Base-by-base conservation (phyloP, 148 eudicot species). In the Polygonum maritimum region DNA sequence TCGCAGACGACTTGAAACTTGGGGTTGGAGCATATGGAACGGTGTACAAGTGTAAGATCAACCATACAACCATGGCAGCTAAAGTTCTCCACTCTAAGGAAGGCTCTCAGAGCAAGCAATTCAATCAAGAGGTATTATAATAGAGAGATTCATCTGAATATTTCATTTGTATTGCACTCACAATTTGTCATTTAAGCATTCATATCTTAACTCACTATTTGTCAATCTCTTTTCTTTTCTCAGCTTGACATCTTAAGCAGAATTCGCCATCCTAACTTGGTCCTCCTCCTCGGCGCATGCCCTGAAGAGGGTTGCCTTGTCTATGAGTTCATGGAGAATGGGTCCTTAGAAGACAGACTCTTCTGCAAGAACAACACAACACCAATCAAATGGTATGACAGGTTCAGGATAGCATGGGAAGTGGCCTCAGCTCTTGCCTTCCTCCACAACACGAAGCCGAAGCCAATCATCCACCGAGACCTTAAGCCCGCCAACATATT, bases 241-340 rank as follows among this genome's bases (percentile, higher is more conserved):
- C 84, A 94, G 98, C 87, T 94, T 67, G 91, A 92, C 26, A 82
- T 88, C 33, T 81, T 90, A 82, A 90, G 97, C 86, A 82, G 77
- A 75, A 89, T 87, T 26, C 89, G 88, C n/a, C 98, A 94, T 82
- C 98, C 96, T 49, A 90, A 94, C 81, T 75, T 92, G 80, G 85
- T 92, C 62, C 88, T 88, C 71, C 92, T 93, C 89, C 72, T 87
- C 90, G 98, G 98, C 4, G 98, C 94, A 7, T 90, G 93, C 73
- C 88, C 89, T 7, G 92, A 89, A 65, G 83, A 78, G 6, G 86
- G 92, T 57, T 94, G 97, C 86, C 83, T 94, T 12, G 96, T 89
- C 38, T 94, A 92, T 31, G 98, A 94, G 76, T 94, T 84, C 88
- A 94, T 94, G 98, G 93, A 89, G 76, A 87, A 90, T 11, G 98